Evolutionary conservation across 2,329 filamentous ascomycete species (phyloP), one percentile per base, ranked within the genome.

Genomic region (Arthroderma uncinatum): DNA sequence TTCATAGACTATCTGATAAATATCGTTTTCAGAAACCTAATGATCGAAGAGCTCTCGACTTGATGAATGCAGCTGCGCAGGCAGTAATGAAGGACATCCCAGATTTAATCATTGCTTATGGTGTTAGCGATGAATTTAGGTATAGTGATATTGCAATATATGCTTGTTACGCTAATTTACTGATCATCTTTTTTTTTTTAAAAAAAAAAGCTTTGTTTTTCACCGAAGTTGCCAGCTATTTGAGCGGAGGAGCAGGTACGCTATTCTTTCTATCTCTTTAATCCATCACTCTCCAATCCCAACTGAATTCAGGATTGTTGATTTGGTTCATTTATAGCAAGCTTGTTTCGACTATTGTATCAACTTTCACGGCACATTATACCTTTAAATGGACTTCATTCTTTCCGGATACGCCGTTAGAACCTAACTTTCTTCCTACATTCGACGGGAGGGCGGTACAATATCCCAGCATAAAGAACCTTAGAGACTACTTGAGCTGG

Each of bases 401-500:
- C 69, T 95, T 96, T 66, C 82, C 85, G 0, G 80, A 84, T n/a
- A 79, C 74, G 16, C 81, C 83, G 4, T 76, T 97, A 33, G 81
- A 84, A 10, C 74, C 84, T 3, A 87, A 89, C 1, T 67, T 65
- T 3, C 74, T 95, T 10, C 93, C 93, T 0, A 92, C 86, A 4
- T 98, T 98, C 67, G 93, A 98, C 71, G 92, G 91, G 0, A 79
- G 93, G 54, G 90, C 90, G 14, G 90, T 98, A 2, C 84, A 86
- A 68, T 98, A 97, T 72, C 93, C 93, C 0, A 87, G 82, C 57
- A 78, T 86, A 5, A 78, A 81, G 64, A 94, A 95, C 69, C 73
- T 98, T 63, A 80, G 91, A 25, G 93, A 98, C 74, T 98, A 98
- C 71, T 83, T 98, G 79, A 91, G 87, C 68, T 98, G 93, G 93